Evolutionary conservation across 2,329 filamentous ascomycete species (phyloP).

Genomic region (Parastagonospora avenae): DNA sequence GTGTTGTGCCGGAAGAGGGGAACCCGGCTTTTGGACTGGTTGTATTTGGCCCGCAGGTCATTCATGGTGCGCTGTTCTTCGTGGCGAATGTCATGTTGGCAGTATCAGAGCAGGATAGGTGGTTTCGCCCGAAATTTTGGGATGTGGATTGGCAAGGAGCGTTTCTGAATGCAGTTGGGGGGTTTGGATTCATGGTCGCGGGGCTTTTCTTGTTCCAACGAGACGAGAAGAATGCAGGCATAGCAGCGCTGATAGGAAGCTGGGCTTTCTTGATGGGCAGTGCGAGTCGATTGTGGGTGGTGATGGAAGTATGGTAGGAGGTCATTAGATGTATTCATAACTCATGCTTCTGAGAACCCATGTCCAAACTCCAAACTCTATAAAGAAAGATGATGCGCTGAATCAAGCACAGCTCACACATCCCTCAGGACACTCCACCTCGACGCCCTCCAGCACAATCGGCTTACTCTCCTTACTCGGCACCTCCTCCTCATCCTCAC

Average conservation of each 20-base stretch:
- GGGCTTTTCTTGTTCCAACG: conserved; percentile 28
- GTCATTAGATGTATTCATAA: conserved; percentile 9
- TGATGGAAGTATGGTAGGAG: conserved; percentile 12
- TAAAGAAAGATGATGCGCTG: background rate
- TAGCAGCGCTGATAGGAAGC: conserved; percentile 29
- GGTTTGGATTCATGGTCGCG: conserved; percentile 35
- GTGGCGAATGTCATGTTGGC: conserved; percentile 35
- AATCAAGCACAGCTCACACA: conserved; percentile 3
- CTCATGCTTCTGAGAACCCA: background rate
- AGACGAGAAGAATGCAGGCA: conserved; percentile 15
- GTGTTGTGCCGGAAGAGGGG: conserved; percentile 21
- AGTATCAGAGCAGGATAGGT: conserved; percentile 28
- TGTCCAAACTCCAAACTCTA: background rate
- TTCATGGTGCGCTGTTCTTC: conserved; percentile 32
- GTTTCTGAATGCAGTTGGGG: conserved; percentile 30
- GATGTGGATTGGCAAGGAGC: conserved; percentile 35
- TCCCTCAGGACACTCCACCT: conserved; percentile 5
- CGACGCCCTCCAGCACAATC: conserved; percentile 19
- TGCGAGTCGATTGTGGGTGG: conserved; percentile 30
- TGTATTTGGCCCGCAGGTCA: conserved; percentile 32
- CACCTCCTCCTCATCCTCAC: conserved; percentile 15
- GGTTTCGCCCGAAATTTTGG: conserved; percentile 29
- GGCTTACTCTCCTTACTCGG: conserved; percentile 22
- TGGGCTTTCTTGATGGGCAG: conserved; percentile 35
- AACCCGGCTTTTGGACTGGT: conserved; percentile 15